Percentiles rank a stretch among this genome's conserved stretches.
phyloP scores from a whole-genome alignment of 129 eudicot species.

The Lactuca saligna region DNA sequence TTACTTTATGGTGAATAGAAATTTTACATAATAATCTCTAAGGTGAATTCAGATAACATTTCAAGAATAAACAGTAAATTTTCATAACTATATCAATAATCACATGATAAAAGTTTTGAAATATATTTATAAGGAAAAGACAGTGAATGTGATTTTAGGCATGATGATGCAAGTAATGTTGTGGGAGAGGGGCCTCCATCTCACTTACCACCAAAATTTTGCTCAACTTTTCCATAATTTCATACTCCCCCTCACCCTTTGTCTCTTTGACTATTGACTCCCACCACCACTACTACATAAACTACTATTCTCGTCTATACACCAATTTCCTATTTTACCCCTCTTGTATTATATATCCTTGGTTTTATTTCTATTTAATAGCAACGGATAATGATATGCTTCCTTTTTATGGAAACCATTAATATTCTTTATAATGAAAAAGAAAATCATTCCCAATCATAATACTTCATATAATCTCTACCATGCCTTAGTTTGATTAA shows the following conservation, averaged over 20 bases:
- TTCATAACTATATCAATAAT: neutral
- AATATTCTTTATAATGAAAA: neutral
- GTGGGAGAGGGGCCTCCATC: slow-evolving; percentile 39
- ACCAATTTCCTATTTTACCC: slow-evolving; percentile 21
- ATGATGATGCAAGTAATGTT: slow-evolving; percentile 34
- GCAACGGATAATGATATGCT: neutral
- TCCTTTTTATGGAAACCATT: slow-evolving; percentile 6
- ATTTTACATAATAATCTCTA: too few species aligned
- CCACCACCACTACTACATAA: slow-evolving; percentile 21
- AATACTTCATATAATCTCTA: slow-evolving; percentile 12
- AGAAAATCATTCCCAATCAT: slow-evolving; percentile 15
- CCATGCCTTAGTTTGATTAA: slow-evolving; percentile 33
- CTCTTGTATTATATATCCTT: neutral
- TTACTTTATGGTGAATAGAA: neutral
- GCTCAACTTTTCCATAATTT: slow-evolving; percentile 43
- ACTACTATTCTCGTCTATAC: slow-evolving; percentile 22
- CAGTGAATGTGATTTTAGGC: slow-evolving; percentile 30
- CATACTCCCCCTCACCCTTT: slow-evolving; percentile 38
- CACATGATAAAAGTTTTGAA: neutral
- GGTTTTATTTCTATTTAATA: neutral
- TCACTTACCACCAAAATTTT: slow-evolving; percentile 44
- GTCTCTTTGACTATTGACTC: slow-evolving; percentile 50
- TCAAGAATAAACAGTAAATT: neutral
- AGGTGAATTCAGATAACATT: neutral
- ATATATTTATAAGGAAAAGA: slow-evolving; percentile 21